Evolutionary conservation across 202 grass and related monocot genomes (phyloP).

Genomic region (Panicum virgatum): DNA sequence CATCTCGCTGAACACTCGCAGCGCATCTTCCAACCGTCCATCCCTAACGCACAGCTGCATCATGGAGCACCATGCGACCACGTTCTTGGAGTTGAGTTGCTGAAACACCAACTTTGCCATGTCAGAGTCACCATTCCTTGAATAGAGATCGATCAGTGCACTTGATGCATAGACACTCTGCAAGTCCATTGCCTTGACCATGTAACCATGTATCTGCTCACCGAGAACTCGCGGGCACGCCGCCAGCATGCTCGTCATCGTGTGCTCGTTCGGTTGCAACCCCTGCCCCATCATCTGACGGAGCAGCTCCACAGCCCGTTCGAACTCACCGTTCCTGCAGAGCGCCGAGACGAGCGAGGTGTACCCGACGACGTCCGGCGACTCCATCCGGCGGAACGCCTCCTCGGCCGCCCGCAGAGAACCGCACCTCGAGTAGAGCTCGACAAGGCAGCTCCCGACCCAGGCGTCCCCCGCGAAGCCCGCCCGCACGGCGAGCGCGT

Average conservation of each 20-base stretch:
- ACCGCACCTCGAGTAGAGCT: constrained; percentile 65
- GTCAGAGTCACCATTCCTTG: constrained; percentile 38
- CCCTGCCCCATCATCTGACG: constrained; percentile 46
- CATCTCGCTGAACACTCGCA: constrained; percentile 54
- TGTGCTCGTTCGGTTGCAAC: constrained; percentile 70
- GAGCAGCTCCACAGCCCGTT: constrained; percentile 36
- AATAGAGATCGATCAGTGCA: constrained; percentile 73
- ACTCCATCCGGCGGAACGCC: constrained; percentile 51
- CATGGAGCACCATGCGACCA: constrained; percentile 78
- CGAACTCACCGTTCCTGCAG: constrained; percentile 46
- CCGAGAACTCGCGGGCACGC: constrained; percentile 50
- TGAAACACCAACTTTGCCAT: constrained; percentile 54
- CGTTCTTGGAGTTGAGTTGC: constrained; percentile 55
- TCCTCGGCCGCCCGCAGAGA: constrained; percentile 34
- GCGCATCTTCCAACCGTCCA: constrained; percentile 45
- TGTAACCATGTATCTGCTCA: constrained; percentile 68
- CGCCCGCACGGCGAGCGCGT: constrained; percentile 63
- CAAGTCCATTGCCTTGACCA: constrained; percentile 49
- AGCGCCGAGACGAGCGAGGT: constrained; percentile 75
- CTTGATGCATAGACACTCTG: constrained; percentile 54
- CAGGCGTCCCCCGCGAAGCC: constrained; percentile 54
- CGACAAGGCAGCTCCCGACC: constrained; percentile 53
- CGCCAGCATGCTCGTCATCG: constrained; percentile 46
- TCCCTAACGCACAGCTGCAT: constrained; percentile 56
- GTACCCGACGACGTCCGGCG: constrained; percentile 67